phyloP scores from a whole-genome alignment of 495 filamentous ascomycete genomes.

The Hypoxylon perforatum region DNA sequence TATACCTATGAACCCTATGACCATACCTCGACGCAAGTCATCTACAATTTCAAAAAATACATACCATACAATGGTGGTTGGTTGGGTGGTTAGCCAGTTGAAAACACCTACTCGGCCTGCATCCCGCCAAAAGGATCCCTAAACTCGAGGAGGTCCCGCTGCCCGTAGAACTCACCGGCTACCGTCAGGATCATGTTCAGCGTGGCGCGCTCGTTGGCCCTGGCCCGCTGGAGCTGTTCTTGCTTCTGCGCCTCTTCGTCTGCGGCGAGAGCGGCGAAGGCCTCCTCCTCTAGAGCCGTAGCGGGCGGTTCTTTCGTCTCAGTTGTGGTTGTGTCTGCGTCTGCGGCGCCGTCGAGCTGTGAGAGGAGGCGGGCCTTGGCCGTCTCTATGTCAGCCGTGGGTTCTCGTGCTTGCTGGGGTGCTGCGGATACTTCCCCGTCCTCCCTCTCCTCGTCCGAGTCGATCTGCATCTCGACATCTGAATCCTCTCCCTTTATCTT shows the following conservation, averaged over 20 bases:
- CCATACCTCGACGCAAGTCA: not conserved
- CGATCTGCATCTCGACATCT: slow-evolving; percentile 55
- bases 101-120: slow-evolving; percentile 38
- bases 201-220: slow-evolving; percentile 64
- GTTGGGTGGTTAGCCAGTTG: too few species aligned
- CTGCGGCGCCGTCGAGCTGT: slow-evolving; percentile 49
- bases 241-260: slow-evolving; percentile 25
- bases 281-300: slow-evolving; percentile 30
- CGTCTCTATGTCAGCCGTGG: slow-evolving; percentile 61
- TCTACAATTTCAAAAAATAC: not conserved
- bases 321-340: slow-evolving; percentile 4
- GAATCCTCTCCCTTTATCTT: slow-evolving; percentile 31
- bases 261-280: slow-evolving; percentile 35
- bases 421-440: slow-evolving; percentile 57
- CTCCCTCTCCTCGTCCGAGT: slow-evolving; percentile 37
- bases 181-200: slow-evolving; percentile 94
- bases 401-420: slow-evolving; percentile 41
- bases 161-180: slow-evolving; percentile 89
- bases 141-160: slow-evolving; percentile 83
- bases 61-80: not conserved
- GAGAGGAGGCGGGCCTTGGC: slow-evolving; percentile 70
- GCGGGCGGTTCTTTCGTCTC: slow-evolving; percentile 14
- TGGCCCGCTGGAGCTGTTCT: slow-evolving; percentile 33
- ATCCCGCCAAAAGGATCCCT: slow-evolving; percentile 64
- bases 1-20: too few species aligned